phyloP scores from a whole-genome alignment of 2,329 filamentous ascomycete species.

The Botrytis elliptica region DNA sequence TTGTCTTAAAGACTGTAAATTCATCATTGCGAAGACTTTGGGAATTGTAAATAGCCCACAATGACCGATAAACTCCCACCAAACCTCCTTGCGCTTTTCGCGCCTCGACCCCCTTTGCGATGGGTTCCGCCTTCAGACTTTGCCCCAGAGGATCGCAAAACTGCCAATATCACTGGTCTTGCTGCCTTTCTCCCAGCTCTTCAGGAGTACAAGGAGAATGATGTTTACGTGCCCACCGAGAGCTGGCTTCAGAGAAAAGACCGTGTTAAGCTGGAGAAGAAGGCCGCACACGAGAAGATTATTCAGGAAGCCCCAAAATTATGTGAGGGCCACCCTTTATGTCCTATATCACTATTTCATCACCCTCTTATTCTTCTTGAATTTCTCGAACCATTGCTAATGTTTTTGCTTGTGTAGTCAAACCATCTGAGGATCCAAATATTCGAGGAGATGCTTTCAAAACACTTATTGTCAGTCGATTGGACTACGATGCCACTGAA shows the following conservation, averaged over 20 bases:
- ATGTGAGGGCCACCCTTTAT: slow-evolving; percentile 37
- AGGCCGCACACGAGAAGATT: slow-evolving; percentile 59
- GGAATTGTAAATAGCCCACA: slow-evolving; percentile 31
- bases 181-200: slow-evolving; percentile 73
- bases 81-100: slow-evolving; percentile 90
- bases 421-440: slow-evolving; percentile 81
- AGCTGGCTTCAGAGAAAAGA: slow-evolving; percentile 90
- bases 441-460: slow-evolving; percentile 92
- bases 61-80: slow-evolving; percentile 98
- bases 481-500: slow-evolving; percentile 86
- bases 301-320: slow-evolving; percentile 36
- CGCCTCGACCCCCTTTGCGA: slow-evolving; percentile 86
- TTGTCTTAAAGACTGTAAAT: slow-evolving; percentile 1
- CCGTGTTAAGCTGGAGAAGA: slow-evolving; percentile 78
- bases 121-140: slow-evolving; percentile 83
- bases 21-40: neutral
- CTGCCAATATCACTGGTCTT: slow-evolving; percentile 69
- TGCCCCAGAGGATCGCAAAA: slow-evolving; percentile 78
- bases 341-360: slow-evolving; percentile 33
- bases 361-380: neutral
- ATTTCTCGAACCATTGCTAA: slow-evolving; percentile 26
- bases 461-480: slow-evolving; percentile 86
- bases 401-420: slow-evolving; percentile 53
- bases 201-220: slow-evolving; percentile 73
- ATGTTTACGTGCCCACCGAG: slow-evolving; percentile 78